Percentiles rank a stretch among this genome's conserved stretches.
Evolutionary conservation across 768 basidiomycete species (phyloP).

Genomic region (Suillus lakei): DNA sequence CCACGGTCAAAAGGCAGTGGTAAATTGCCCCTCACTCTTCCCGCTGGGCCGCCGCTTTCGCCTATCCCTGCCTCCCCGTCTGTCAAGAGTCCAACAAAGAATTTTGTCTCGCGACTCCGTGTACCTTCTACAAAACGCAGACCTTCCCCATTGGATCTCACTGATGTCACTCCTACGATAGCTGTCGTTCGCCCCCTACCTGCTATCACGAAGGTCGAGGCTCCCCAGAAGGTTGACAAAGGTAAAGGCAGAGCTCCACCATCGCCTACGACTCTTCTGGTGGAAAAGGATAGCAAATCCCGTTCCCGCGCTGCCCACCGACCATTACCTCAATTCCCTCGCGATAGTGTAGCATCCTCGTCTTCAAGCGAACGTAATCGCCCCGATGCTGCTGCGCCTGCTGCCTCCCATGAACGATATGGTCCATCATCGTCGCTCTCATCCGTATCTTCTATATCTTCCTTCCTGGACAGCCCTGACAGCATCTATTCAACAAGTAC

Average conservation of each 20-base stretch:
- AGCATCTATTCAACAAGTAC: conserved; percentile 12
- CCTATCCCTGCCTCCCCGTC: neutral
- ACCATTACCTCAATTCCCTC: conserved; percentile 16
- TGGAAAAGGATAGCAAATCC: conserved; percentile 10
- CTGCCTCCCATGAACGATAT: neutral
- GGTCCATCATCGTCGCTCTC: neutral
- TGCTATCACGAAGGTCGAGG: neutral
- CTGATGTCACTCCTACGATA: neutral
- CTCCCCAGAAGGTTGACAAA: conserved; percentile 15
- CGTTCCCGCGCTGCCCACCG: conserved; percentile 3
- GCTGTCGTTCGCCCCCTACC: conserved; percentile 8
- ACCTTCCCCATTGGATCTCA: conserved; percentile 4
- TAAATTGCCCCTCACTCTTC: conserved; percentile 17
- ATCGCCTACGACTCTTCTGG: conserved; percentile 5
- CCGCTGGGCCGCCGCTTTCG: neutral
- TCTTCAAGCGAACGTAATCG: neutral
- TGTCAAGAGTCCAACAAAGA: conserved; percentile 6
- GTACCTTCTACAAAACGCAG: conserved; percentile 8
- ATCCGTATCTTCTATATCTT: conserved; percentile 1
- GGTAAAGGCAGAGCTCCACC: conserved; percentile 14
- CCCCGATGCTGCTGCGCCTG: neutral
- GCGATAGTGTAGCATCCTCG: neutral
- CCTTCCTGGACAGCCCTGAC: conserved; percentile 1
- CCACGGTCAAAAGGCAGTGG: conserved; percentile 5
- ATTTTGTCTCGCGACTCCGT: conserved; percentile 18